These are phyloP conservation scores for Lycium barbarum DNA, from an alignment of 257 asterid species.

Conservation along the genomic window DNA sequence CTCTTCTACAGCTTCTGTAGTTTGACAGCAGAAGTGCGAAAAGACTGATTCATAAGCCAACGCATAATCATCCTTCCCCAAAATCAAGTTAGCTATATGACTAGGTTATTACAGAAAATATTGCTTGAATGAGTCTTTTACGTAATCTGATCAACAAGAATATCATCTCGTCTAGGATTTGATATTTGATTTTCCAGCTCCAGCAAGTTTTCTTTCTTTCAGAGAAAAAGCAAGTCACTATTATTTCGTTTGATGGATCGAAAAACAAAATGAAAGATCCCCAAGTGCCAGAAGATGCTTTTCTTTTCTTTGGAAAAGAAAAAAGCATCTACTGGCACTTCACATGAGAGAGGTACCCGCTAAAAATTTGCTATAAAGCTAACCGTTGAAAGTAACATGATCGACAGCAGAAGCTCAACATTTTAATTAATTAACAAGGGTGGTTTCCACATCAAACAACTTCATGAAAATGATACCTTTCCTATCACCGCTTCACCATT, in stretches of 20 bases:
- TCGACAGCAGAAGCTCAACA: slow-evolving; percentile 12
- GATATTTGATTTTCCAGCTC: not conserved
- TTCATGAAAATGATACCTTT: slow-evolving; percentile 55
- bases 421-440: not conserved
- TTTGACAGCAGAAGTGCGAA: not conserved
- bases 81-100: slow-evolving; percentile 7
- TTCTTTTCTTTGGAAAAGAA: not conserved
- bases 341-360: slow-evolving; percentile 4
- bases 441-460: slow-evolving; percentile 19
- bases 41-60: not conserved
- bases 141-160: slow-evolving; percentile 12
- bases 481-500: slow-evolving; percentile 94
- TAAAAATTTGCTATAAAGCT: not conserved
- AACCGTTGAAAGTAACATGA: slow-evolving; percentile 1
- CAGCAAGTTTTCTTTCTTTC: not conserved
- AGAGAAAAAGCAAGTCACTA: not conserved
- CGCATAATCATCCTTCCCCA: not conserved
- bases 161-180: not conserved
- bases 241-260: not conserved
- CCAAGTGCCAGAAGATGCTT: not conserved
- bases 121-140: not conserved
- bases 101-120: slow-evolving; percentile 7
- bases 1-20: slow-evolving; percentile 4
- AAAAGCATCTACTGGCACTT: not conserved
- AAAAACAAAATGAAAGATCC: not conserved